Percentiles rank a stretch among this genome's conserved stretches.
These are phyloP conservation scores for Neurospora sp. DNA, from an alignment of 495 filamentous ascomycete species.

Conservation along the genomic window DNA sequence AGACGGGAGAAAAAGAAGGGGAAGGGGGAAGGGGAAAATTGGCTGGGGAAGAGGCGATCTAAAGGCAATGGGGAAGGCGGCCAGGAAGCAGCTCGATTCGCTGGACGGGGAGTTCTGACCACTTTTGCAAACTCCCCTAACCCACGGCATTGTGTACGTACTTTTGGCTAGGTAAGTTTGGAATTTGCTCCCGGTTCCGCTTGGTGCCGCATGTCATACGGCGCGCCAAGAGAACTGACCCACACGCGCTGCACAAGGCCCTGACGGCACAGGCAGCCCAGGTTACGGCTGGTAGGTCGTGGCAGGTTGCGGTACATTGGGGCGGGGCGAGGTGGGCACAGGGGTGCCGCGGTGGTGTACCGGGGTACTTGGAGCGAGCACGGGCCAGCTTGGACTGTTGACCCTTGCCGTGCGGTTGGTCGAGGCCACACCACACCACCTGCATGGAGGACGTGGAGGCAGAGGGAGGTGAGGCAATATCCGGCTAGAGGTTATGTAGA, in stretches of 20 bases:
- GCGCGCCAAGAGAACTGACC: not conserved
- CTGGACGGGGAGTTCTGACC: not conserved
- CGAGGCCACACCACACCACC: not conserved
- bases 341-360: not conserved
- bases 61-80: constrained; percentile 6
- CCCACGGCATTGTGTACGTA: constrained; percentile 2
- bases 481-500: not conserved
- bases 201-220: not conserved
- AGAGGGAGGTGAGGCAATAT: not conserved
- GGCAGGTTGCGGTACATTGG: not conserved
- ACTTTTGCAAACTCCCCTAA: constrained; percentile 10
- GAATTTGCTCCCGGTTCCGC: not conserved
- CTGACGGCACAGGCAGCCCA: not conserved
- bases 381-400: not conserved
- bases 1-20: constrained; percentile 10
- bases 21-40: constrained; percentile 19
- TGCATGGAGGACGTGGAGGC: not conserved
- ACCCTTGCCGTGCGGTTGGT: not conserved
- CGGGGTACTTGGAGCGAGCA: not conserved
- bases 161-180: not conserved
- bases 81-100: not conserved
- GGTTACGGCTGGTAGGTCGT: not conserved
- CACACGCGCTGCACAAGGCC: not conserved
- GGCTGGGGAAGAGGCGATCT: constrained; percentile 22
- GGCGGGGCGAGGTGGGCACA: not conserved